Evolutionary conservation across 805 yeast species (phyloP).

Genomic region (Candida orba): DNA sequence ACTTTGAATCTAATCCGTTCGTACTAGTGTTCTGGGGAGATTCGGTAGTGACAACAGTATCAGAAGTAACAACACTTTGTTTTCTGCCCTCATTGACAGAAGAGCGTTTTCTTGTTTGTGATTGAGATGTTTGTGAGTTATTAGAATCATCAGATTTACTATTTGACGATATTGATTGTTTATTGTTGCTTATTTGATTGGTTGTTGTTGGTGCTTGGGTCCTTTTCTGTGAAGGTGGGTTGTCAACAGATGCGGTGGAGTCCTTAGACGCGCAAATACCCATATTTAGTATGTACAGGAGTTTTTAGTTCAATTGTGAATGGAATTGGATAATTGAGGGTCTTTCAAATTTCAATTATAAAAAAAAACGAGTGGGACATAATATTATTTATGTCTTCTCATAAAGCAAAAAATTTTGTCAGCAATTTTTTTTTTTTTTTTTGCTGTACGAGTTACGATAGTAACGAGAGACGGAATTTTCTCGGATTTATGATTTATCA

Average conservation of each 20-base stretch:
- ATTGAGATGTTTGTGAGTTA: background rate
- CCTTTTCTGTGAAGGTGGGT: background rate
- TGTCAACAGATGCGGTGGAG: no score
- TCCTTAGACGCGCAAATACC: background rate
- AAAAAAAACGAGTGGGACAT: background rate
- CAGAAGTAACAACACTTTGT: background rate
- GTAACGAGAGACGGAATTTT: no score
- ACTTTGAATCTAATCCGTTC: slow-evolving; percentile 1
- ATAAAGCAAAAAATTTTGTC: background rate
- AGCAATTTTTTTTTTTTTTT: background rate
- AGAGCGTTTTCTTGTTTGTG: background rate
- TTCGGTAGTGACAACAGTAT: background rate
- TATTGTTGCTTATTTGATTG: background rate
- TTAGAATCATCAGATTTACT: slow-evolving; percentile 7
- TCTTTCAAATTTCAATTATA: no score
- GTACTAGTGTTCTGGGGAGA: background rate
- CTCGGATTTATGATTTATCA: no score
- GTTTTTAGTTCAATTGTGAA: no score
- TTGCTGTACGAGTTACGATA: no score
- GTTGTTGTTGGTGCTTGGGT: background rate
- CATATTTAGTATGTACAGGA: background rate
- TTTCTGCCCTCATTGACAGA: background rate
- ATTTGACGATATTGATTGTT: slow-evolving; percentile 6
- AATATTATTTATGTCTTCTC: background rate
- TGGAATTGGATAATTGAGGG: no score